Conservation (phyloP, 805 yeast genomes). For the Teunomyces stri region DNA sequence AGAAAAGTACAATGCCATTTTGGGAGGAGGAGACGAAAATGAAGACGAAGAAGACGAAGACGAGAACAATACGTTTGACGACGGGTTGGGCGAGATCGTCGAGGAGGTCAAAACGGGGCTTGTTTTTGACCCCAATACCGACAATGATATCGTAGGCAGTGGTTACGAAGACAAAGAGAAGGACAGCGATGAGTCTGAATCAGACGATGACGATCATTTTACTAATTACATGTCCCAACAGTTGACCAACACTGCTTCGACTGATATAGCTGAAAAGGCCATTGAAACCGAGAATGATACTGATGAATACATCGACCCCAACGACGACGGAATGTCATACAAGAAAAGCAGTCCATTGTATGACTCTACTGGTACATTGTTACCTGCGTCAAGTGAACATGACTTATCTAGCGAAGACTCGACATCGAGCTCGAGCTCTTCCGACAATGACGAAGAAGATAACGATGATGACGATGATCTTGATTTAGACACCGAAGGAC, state of each 20-base stretch:
- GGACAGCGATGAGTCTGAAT: constrained; percentile 35
- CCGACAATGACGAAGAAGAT: constrained; percentile 28
- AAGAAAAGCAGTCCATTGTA: constrained; percentile 63
- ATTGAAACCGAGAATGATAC: constrained; percentile 39
- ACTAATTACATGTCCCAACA: constrained; percentile 77
- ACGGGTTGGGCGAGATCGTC: constrained; percentile 37
- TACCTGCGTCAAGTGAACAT: constrained; percentile 13
- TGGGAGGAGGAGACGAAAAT: constrained; percentile 72
- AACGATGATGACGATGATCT: constrained; percentile 9
- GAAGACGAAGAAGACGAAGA: constrained; percentile 36
- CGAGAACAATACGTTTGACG: constrained; percentile 29
- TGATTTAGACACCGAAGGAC: constrained; percentile 1
- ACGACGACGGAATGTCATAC: constrained; percentile 77
- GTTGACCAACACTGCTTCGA: constrained; percentile 51
- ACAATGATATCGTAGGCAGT: constrained; percentile 27
- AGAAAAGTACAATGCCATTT: constrained; percentile 88
- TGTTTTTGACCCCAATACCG: constrained; percentile 28
- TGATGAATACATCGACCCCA: constrained; percentile 75
- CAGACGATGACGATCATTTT: constrained; percentile 54
- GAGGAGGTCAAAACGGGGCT: constrained; percentile 35
- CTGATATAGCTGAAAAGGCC: constrained; percentile 43
- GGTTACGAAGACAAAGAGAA: constrained; percentile 31
- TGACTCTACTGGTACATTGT: constrained; percentile 31
- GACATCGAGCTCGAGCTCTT: constrained; percentile 22
- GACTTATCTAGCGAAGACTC: constrained; percentile 30